These are phyloP conservation scores for Globisporangium radiosum DNA, from an alignment of 352 stramenopile genomes.

Conservation along the genomic window DNA sequence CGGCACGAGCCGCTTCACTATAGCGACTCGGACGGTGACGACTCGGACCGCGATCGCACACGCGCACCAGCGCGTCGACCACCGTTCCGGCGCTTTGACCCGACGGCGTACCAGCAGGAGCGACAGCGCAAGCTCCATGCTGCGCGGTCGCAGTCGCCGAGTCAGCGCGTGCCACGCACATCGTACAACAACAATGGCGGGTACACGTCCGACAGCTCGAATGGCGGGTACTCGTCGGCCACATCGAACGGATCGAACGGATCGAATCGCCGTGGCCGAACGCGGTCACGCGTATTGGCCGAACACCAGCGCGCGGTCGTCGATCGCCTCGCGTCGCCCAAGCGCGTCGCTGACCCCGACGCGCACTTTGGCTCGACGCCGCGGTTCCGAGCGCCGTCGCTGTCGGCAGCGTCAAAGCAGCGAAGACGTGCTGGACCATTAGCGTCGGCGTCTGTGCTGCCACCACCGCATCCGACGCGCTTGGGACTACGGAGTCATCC, in stretches of 20 bases:
- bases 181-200: conserved; percentile 20
- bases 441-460: not conserved
- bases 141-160: conserved; percentile 29
- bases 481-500: too few species aligned
- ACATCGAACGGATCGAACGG: conserved; percentile 42
- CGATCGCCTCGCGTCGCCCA: conserved; percentile 51
- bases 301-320: conserved; percentile 50
- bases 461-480: not conserved
- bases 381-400: conserved; percentile 16
- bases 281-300: conserved; percentile 26
- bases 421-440: not conserved
- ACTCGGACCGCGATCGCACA: conserved; percentile 1
- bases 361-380: conserved; percentile 8
- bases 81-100: conserved; percentile 66
- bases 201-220: conserved; percentile 62
- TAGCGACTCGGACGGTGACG: conserved; percentile 27
- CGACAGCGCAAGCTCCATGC: conserved; percentile 47
- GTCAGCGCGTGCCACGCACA: not conserved
- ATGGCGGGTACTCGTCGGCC: conserved; percentile 59
- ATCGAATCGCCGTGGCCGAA: conserved; percentile 37
- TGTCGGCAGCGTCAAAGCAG: conserved; percentile 3
- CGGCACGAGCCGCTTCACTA: conserved; percentile 10
- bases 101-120: conserved; percentile 77
- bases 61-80: conserved; percentile 6
- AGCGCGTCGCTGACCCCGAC: conserved; percentile 17